phyloP scores from a whole-genome alignment of 2,329 filamentous ascomycete species.

The Apiospora marii region DNA sequence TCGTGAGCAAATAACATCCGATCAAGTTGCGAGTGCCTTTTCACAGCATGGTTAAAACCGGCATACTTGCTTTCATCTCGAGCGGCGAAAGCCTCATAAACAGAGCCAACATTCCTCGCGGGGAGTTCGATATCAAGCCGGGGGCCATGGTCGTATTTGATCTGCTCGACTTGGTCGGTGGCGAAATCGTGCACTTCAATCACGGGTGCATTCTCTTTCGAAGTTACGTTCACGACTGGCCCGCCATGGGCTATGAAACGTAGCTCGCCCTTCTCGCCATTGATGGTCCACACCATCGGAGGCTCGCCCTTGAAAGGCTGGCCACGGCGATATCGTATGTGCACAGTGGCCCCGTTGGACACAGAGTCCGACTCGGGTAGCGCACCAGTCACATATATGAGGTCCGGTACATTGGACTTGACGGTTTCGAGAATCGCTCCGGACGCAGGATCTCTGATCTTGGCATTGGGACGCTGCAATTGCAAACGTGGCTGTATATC shows the following conservation, averaged over 20 bases:
- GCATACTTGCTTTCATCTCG: slow-evolving; percentile 24
- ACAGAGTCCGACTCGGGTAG: slow-evolving; percentile 39
- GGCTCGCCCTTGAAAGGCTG: slow-evolving; percentile 55
- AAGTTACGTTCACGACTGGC: slow-evolving; percentile 31
- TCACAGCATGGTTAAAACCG: slow-evolving; percentile 28
- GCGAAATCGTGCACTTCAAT: slow-evolving; percentile 59
- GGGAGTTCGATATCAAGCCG: slow-evolving; percentile 53
- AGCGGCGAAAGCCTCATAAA: slow-evolving; percentile 62
- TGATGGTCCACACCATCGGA: slow-evolving; percentile 55
- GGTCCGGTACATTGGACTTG: slow-evolving; percentile 38
- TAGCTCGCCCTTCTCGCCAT: slow-evolving; percentile 59
- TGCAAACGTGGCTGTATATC: slow-evolving; percentile 48
- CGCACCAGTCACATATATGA: slow-evolving; percentile 35
- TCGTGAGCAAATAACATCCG: slow-evolving; percentile 24
- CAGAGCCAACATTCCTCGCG: slow-evolving; percentile 56
- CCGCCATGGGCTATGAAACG: slow-evolving; percentile 42
- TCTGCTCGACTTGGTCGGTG: slow-evolving; percentile 50
- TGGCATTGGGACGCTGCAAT: slow-evolving; percentile 51
- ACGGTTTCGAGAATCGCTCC: slow-evolving; percentile 43
- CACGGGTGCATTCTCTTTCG: slow-evolving; percentile 49
- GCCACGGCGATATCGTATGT: slow-evolving; percentile 53
- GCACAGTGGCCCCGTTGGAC: slow-evolving; percentile 47
- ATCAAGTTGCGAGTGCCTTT: slow-evolving; percentile 29
- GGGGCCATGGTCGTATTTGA: slow-evolving; percentile 51
- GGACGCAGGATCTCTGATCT: slow-evolving; percentile 43